Base-by-base conservation (phyloP, 2,329 filamentous ascomycete genomes). In the Magnaporthiopsis incrustans region DNA sequence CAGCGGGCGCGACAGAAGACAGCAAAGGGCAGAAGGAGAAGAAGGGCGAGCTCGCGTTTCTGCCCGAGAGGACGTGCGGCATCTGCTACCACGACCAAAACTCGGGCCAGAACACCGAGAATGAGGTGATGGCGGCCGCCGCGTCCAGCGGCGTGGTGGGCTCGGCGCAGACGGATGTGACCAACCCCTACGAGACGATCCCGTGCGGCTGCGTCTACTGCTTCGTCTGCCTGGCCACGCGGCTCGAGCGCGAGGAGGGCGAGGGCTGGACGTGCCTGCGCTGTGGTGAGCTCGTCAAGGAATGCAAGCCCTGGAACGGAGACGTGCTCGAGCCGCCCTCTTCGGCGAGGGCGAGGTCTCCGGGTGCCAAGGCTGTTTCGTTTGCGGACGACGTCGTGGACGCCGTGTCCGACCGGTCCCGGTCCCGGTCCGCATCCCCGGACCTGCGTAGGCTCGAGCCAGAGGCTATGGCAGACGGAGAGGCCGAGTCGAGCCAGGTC, bases 41-140 rank as follows among this genome's bases (percentile, higher is more conserved):
- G 64, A 83, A 81, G 61, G 92, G 93, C 63, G 92, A 97, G 73
- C 84, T 92, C 61, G 84, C 85, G 0, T 97, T 96, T 75, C 79
- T 99, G 33, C 95, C 95, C 0, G 93, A 98, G 76, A 82, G 94
- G 65, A 98, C 94, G 0, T 99, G 95, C 75, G 93, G 93, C 61
- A 97, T 99, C 67, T 99, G 95, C 78, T 98, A 98, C 75, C 88
- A 93, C 71, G 93, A 97, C 70, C 92, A 96, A 74, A 97, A 96
- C 73, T 84, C 90, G 12, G 33, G 32, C 33, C 82, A 87, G 0
- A 84, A 85, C 1, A 86, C 86, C 2, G 92, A 96, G 76, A 87
- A 84, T 59, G 92, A 96, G 69, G 79, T 93, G 4, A 79, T 97
- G 68, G 87, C 63, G 58, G 85, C 87, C 0, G 84, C 87, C 2